phyloP scores from a whole-genome alignment of 306 rosid species.

The Cicer bijugum region DNA sequence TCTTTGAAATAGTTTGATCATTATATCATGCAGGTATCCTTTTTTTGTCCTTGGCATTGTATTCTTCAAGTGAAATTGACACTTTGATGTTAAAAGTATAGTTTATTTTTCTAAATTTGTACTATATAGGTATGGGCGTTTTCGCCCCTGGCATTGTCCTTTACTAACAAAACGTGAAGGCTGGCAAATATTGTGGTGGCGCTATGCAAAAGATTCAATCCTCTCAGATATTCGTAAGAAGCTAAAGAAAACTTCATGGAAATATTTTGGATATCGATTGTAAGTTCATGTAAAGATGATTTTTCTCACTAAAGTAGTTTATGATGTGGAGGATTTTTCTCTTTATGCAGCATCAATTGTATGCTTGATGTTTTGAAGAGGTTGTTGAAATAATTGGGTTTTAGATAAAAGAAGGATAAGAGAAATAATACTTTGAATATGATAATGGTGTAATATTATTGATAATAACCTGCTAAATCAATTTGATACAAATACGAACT shows the following conservation, averaged over 20 bases:
- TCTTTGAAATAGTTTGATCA: slow-evolving; percentile 38
- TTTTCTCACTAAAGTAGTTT: slow-evolving; percentile 16
- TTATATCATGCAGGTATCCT: slow-evolving; percentile 64
- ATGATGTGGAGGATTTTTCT: not conserved
- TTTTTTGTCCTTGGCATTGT: slow-evolving; percentile 76
- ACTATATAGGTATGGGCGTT: slow-evolving; percentile 78
- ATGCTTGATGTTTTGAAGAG: slow-evolving; percentile 7
- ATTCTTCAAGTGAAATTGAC: slow-evolving; percentile 2
- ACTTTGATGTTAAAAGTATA: not conserved
- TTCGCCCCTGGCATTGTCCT: slow-evolving; percentile 83
- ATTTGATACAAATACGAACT: not conserved
- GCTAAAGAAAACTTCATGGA: slow-evolving; percentile 87
- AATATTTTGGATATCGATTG: slow-evolving; percentile 84
- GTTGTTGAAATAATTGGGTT: not conserved
- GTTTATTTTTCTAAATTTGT: slow-evolving; percentile 38
- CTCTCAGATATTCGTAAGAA: slow-evolving; percentile 81
- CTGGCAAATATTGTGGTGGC: slow-evolving; percentile 94
- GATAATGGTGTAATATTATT: not conserved
- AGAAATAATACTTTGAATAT: not conserved
- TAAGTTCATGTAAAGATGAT: slow-evolving; percentile 51
- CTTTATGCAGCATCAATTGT: slow-evolving; percentile 1
- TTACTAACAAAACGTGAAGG: slow-evolving; percentile 62
- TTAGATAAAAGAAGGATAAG: not conserved
- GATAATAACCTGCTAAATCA: not conserved
- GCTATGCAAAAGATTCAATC: slow-evolving; percentile 85